Base-by-base conservation (phyloP, 345 rosid species). In the Arabidopsis thaliana region DNA sequence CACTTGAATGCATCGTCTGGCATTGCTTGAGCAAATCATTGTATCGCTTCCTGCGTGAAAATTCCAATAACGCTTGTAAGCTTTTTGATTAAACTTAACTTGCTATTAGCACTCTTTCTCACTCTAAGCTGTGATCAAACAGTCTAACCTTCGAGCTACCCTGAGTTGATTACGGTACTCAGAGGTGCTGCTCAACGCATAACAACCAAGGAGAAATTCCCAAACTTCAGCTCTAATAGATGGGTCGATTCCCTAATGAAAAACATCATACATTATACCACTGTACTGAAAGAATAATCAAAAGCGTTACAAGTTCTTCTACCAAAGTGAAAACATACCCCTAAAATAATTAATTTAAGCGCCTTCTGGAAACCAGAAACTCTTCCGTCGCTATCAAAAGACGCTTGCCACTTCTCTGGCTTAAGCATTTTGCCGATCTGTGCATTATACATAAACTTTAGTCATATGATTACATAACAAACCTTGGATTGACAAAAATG, bases 191-290 rank as follows among this genome's bases (percentile, higher is more conserved):
- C 85, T 84, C 79, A 87, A 75, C 53, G 82, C 73, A 80, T 93
- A 93, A 83, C 97, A 91, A 40, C 98, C 97, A 73, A 93, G 97
- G 38, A 93, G 78, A 87, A 93, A 93, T 78, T 93, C 97, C 98
- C 98, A 93, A 79, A 93, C 97, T 72, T 89, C 93, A 78, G 96
- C 82, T 75, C 98, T 83, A 71, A 93, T 87, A 63, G 98, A 88
- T 74, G 92, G 97, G 84, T 93, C 92, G 44, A 93, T 87, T 64
- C 96, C 98, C 97, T 93, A 66, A 25, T 53, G 52, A 82, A 78
- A 66, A 85, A 69, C 72, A 70, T 37, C 44, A 65, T 78, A 40
- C 59, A 61, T 60, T 36, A 67, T 36, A 68, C 8, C 69, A 66
- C 3, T 4, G 30, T n/a, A 33, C 16, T n/a, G 28, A 50, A 42